Conservation (phyloP, 2,329 filamentous ascomycete species). For the Nothophoma quercina region DNA sequence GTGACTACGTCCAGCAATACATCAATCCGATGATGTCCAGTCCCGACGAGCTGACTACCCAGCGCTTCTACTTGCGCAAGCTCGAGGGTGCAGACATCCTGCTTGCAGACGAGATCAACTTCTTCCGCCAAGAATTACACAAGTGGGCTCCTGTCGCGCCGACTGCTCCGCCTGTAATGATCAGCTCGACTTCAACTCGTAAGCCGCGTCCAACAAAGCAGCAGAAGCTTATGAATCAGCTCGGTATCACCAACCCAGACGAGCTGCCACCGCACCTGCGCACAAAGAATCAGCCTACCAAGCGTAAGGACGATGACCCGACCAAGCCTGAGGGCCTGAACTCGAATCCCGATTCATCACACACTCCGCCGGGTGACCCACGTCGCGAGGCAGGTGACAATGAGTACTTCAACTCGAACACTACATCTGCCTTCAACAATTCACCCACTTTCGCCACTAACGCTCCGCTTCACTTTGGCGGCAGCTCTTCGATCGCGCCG, state of each 20-base stretch:
- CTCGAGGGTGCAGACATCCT: constrained; percentile 96
- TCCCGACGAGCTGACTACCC: constrained; percentile 83
- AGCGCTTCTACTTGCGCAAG: constrained; percentile 95
- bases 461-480: constrained; percentile 41
- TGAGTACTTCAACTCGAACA: constrained; percentile 43
- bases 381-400: constrained; percentile 38
- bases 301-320: constrained; percentile 67
- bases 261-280: constrained; percentile 85
- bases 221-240: constrained; percentile 89
- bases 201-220: constrained; percentile 97
- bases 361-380: constrained; percentile 49
- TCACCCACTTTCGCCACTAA: constrained; percentile 45
- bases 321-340: constrained; percentile 43
- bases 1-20: constrained; percentile 79
- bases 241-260: constrained; percentile 88
- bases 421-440: constrained; percentile 40
- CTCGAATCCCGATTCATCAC: constrained; percentile 46
- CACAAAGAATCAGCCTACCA: constrained; percentile 64
- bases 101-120: constrained; percentile 93
- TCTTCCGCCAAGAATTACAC: constrained; percentile 93
- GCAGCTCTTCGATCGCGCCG: constrained; percentile 38
- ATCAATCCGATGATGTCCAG: constrained; percentile 84
- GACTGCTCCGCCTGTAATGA: constrained; percentile 81
- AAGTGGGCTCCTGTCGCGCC: constrained; percentile 93
- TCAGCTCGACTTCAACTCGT: constrained; percentile 88